phyloP scores from a whole-genome alignment of 768 basidiomycete genomes.

The Hygrophoropsis aurantiaca region DNA sequence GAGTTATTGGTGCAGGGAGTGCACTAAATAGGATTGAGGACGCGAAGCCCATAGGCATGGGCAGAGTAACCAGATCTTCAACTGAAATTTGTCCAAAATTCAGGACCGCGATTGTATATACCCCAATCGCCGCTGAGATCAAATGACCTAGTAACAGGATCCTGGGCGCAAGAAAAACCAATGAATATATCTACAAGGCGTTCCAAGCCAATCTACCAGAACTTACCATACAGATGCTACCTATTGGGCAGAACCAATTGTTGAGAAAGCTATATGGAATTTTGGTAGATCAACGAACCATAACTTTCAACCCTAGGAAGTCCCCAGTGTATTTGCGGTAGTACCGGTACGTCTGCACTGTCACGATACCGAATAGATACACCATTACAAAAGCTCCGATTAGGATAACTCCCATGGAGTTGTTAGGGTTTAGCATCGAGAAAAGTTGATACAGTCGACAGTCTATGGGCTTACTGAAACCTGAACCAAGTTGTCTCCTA shows the following conservation, averaged over 20 bases:
- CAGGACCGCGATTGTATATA: conserved; percentile 22
- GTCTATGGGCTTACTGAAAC: no score
- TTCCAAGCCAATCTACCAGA: no score
- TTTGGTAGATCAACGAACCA: conserved; percentile 7
- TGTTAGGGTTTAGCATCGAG: no score
- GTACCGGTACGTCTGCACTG: conserved; percentile 7
- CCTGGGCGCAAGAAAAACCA: no score
- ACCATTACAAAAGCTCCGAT: conserved; percentile 4
- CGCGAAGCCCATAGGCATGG: conserved; percentile 11
- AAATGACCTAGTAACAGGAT: conserved; percentile 22
- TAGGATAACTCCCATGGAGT: conserved; percentile 2
- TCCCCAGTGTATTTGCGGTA: conserved; percentile 3
- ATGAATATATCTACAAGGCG: no score
- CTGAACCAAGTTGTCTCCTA: no score
- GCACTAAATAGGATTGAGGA: conserved; percentile 23
- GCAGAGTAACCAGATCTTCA: conserved; percentile 11
- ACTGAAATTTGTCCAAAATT: conserved; percentile 17
- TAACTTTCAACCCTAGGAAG: no score
- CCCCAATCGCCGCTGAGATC: conserved; percentile 15
- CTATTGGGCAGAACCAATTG: no score
- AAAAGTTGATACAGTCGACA: no score
- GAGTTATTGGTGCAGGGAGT: conserved; percentile 20
- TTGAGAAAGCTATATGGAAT: not conserved
- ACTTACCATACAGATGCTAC: conserved; percentile 5
- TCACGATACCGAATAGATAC: conserved; percentile 7